Base-by-base conservation (phyloP, 148 eudicot genomes). In the Cornus suecica region DNA sequence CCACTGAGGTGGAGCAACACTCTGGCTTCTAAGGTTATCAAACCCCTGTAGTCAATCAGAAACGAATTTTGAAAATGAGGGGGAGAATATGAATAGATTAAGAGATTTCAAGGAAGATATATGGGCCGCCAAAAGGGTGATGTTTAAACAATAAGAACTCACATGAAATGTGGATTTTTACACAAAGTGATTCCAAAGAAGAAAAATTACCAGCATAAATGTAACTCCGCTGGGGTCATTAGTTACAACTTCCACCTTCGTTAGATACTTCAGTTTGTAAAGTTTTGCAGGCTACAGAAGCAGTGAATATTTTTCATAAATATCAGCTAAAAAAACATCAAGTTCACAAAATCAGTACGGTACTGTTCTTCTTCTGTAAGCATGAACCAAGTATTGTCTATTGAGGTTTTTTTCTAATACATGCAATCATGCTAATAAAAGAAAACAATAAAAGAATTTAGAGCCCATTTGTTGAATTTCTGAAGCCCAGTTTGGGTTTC, bases 21-120 rank as follows among this genome's bases (percentile, higher is more conserved):
- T 87, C 79, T 92, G 99, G 87, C 84, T 92, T 81, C 99, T 84
- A n/a, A 95, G 92, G 86, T 95, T 95, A 81, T 95, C 99, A 88
- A 95, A 95, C 16, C 99, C 99, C 99, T 95, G 72, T 10, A 74
- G 28, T 60, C 61, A 45, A 28, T 16, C 63, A 52, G 69, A 79
- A 61, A 48, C 34, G 73, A 58, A 34, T 30, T 37, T 61, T 15
- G 11, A 68, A n/a, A 42, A 61, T 48, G 64, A 68, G 24, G 42
- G 51, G 64, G 27, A 63, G 25, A 52, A 60, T 14, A 62, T 23
- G 52, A 6, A 16, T 14, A 23, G n/a, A 42, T 37, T 4, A 20
- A 10, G 15, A 48, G 52, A 45, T 51, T 69, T 60, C 42, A 25
- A 42, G 42, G 26, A n/a, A 37, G 42, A 37, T n/a, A 41, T 41